These are phyloP conservation scores for Termitomyces sp. DNA, from an alignment of 1,284 basidiomycete genomes.

Conservation along the genomic window DNA sequence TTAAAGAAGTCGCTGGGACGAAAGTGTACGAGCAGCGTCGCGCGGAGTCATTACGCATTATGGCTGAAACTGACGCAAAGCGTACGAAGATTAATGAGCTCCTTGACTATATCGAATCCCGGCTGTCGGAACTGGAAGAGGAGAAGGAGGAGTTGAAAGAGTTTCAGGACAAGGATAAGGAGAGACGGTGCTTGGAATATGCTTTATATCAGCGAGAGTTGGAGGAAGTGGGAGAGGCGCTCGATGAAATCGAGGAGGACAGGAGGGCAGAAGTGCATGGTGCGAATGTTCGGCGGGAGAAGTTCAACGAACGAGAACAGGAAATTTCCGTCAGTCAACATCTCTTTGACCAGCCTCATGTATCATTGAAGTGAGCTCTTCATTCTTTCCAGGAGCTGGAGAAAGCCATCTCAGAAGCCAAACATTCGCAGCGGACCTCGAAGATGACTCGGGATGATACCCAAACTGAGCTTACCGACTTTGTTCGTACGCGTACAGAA, in stretches of 20 bases:
- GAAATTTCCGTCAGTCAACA: slow-evolving; percentile 62
- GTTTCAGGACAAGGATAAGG: slow-evolving; percentile 93
- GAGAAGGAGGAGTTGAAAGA: slow-evolving; percentile 98
- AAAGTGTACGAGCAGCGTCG: slow-evolving; percentile 97
- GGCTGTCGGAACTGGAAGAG: slow-evolving; percentile 88
- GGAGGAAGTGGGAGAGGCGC: slow-evolving; percentile 78
- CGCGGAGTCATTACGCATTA: slow-evolving; percentile 88
- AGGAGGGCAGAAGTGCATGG: slow-evolving; percentile 78
- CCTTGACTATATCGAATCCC: slow-evolving; percentile 86
- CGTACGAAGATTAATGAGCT: slow-evolving; percentile 89
- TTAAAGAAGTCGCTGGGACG: slow-evolving; percentile 98
- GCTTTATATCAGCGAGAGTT: slow-evolving; percentile 89
- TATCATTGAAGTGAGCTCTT: neutral
- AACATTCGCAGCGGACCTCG: slow-evolving; percentile 69
- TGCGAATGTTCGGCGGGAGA: slow-evolving; percentile 75
- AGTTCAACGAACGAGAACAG: slow-evolving; percentile 81
- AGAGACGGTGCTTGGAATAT: slow-evolving; percentile 93
- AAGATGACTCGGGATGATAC: slow-evolving; percentile 65
- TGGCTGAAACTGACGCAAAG: slow-evolving; percentile 94
- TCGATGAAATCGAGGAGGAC: slow-evolving; percentile 84
- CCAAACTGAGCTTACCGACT: slow-evolving; percentile 74
- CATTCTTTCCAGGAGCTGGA: slow-evolving; percentile 56
- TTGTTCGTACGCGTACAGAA: slow-evolving; percentile 74
- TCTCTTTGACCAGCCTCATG: neutral
- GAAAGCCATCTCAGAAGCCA: slow-evolving; percentile 64